These are phyloP conservation scores for Peziza echinospora DNA, from an alignment of 495 filamentous ascomycete species.

Conservation along the genomic window DNA sequence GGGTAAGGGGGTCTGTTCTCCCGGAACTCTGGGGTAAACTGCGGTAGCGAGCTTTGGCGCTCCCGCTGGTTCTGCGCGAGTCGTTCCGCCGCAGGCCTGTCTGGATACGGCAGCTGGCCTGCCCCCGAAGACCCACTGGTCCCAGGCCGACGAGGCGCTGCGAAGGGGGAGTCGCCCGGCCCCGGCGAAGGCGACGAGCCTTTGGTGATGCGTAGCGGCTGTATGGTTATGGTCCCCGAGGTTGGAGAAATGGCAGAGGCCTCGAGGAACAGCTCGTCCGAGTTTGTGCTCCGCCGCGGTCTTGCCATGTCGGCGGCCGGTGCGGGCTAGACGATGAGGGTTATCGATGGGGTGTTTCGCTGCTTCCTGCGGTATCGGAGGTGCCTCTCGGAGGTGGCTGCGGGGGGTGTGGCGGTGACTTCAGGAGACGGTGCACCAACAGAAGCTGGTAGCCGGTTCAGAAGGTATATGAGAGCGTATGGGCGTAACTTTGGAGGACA, in stretches of 20 bases:
- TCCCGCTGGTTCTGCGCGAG: constrained; percentile 20
- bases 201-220: constrained; percentile 72
- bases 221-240: constrained; percentile 36
- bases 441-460: no score
- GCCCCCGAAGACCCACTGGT: constrained; percentile 1
- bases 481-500: no score
- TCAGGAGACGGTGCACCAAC: no score
- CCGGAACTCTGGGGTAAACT: not conserved
- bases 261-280: not conserved
- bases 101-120: constrained; percentile 18
- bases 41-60: constrained; percentile 4
- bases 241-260: not conserved
- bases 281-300: not conserved
- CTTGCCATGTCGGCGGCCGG: not conserved
- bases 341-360: not conserved
- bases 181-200: constrained; percentile 29
- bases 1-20: constrained; percentile 26
- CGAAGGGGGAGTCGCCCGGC: constrained; percentile 17
- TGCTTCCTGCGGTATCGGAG: no score
- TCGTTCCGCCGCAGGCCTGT: constrained; percentile 11
- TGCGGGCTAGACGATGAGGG: constrained; percentile 5
- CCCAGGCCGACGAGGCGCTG: constrained; percentile 11
- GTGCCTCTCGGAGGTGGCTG: no score
- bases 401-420: no score
- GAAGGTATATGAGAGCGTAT: no score